Percentiles rank a stretch among this genome's conserved stretches.
Conservation (phyloP, 2,329 filamentous ascomycete species). For the Fusarium kyushuense region DNA sequence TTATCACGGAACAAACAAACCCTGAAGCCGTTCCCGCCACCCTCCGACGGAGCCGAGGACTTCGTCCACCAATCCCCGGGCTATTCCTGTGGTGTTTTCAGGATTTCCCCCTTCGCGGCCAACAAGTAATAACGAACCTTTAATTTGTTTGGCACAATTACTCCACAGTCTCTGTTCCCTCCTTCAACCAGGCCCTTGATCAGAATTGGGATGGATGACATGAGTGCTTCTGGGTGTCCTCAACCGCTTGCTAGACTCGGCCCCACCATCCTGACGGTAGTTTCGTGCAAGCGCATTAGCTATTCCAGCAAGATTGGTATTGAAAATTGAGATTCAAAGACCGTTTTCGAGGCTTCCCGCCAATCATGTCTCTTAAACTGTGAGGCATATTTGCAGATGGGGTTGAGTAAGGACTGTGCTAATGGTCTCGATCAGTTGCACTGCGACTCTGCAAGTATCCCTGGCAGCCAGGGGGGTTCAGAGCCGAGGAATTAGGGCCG, state of each 20-base stretch:
- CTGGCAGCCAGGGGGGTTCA: slow-evolving; percentile 41
- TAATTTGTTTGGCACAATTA: slow-evolving; percentile 30
- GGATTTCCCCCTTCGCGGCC: slow-evolving; percentile 41
- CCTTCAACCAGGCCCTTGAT: slow-evolving; percentile 5
- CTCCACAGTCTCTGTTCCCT: slow-evolving; percentile 38
- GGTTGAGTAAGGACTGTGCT: slow-evolving; percentile 24
- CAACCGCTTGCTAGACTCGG: slow-evolving; percentile 22
- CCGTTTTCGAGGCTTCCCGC: slow-evolving; percentile 33
- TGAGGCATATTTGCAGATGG: slow-evolving; percentile 44
- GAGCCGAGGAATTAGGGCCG: slow-evolving; percentile 47
- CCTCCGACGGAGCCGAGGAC: slow-evolving; percentile 48
- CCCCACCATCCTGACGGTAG: slow-evolving; percentile 38
- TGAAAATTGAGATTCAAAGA: slow-evolving; percentile 35
- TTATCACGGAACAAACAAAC: slow-evolving; percentile 46
- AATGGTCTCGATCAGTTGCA: slow-evolving; percentile 42
- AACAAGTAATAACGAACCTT: slow-evolving; percentile 28
- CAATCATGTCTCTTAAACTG: slow-evolving; percentile 38
- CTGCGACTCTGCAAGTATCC: slow-evolving; percentile 38
- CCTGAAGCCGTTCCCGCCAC: slow-evolving; percentile 48
- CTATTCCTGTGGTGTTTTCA: slow-evolving; percentile 30
- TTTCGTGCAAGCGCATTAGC: slow-evolving; percentile 34
- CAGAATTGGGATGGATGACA: slow-evolving; percentile 37
- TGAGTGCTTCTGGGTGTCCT: slow-evolving; percentile 18
- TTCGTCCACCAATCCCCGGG: slow-evolving; percentile 42
- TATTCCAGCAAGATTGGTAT: slow-evolving; percentile 24